Conservation (phyloP, 2,329 filamentous ascomycete genomes). For the Ophiostoma himal-ulmi region DNA sequence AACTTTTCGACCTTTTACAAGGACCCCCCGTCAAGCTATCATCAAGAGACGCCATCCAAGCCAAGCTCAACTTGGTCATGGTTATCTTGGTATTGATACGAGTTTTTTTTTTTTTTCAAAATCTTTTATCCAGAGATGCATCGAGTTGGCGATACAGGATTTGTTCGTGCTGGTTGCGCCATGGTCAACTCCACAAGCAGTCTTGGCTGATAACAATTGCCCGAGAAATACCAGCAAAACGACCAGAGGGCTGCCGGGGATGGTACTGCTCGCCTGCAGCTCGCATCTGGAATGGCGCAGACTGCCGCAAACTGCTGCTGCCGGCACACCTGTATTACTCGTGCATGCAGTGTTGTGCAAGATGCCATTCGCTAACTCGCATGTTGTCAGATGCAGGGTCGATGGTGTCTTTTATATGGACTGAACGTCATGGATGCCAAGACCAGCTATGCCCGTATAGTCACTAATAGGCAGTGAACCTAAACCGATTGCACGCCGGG, state of each 20-base stretch:
- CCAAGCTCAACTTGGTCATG: background rate
- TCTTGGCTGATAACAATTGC: background rate
- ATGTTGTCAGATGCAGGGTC: conserved; percentile 4
- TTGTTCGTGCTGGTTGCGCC: background rate
- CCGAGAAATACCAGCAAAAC: background rate
- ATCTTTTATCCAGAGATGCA: background rate
- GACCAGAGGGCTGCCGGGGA: background rate
- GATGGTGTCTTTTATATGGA: conserved; percentile 1
- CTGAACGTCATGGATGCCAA: conserved; percentile 6
- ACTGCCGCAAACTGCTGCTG: background rate
- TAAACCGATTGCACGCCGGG: background rate
- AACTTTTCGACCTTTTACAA: background rate
- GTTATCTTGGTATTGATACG: background rate
- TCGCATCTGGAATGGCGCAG: background rate
- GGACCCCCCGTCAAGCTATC: background rate
- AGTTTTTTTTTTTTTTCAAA: background rate
- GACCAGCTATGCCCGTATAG: background rate
- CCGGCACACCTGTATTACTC: background rate
- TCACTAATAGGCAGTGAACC: too few species aligned
- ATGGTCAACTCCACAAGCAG: background rate
- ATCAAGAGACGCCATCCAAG: background rate
- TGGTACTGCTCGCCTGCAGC: background rate
- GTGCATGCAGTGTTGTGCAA: background rate
- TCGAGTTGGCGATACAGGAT: background rate
- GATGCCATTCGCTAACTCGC: conserved; percentile 2